phyloP scores from a whole-genome alignment of 1,284 basidiomycete species.

The Ceratobasidium sp. region DNA sequence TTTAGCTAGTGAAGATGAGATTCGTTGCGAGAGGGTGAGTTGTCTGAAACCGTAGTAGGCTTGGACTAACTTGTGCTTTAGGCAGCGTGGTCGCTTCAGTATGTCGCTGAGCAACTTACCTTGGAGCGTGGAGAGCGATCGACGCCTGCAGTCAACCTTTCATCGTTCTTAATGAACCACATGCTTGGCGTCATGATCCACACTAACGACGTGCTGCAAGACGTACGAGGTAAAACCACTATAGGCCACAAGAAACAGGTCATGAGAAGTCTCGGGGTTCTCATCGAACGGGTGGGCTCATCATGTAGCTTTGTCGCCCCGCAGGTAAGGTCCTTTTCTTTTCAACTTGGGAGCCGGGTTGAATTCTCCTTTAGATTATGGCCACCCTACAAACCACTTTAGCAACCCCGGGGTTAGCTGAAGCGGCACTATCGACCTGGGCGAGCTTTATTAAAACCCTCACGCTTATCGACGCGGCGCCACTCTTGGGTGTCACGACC shows the following conservation, averaged over 20 bases:
- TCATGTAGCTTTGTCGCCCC: slow-evolving; percentile 82
- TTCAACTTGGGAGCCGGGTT: not conserved
- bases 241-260: slow-evolving; percentile 77
- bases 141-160: slow-evolving; percentile 60
- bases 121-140: slow-evolving; percentile 53
- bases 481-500: slow-evolving; percentile 89
- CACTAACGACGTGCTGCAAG: slow-evolving; percentile 87
- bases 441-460: slow-evolving; percentile 81
- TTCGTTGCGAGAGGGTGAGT: slow-evolving; percentile 64
- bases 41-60: not conserved
- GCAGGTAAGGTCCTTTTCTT: slow-evolving; percentile 71
- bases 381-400: slow-evolving; percentile 95
- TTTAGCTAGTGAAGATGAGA: slow-evolving; percentile 74
- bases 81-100: slow-evolving; percentile 74
- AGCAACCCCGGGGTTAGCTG: slow-evolving; percentile 76
- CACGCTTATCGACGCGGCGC: slow-evolving; percentile 79
- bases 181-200: slow-evolving; percentile 86
- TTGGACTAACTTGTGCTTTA: slow-evolving; percentile 52
- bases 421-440: slow-evolving; percentile 88
- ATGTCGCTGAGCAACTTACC: slow-evolving; percentile 62
- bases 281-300: slow-evolving; percentile 80
- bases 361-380: slow-evolving; percentile 77
- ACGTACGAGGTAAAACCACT: slow-evolving; percentile 80
- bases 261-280: slow-evolving; percentile 81
- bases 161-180: slow-evolving; percentile 75